These are phyloP conservation scores for Zangia roseola DNA, from an alignment of 768 basidiomycete genomes.

Conservation along the genomic window DNA sequence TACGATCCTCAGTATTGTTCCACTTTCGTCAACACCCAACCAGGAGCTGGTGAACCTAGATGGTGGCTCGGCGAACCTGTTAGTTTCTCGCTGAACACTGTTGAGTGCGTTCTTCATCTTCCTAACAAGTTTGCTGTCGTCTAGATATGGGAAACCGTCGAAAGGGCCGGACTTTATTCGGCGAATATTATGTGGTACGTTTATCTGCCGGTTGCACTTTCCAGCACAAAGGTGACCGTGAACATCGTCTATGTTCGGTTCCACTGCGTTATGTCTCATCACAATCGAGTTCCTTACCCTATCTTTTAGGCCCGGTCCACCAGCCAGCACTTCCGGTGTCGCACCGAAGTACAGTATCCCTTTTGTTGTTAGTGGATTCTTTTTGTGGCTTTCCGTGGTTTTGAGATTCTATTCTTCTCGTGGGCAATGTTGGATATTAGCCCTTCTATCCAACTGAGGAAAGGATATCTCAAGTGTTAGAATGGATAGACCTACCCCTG, in stretches of 20 bases:
- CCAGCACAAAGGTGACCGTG: not conserved
- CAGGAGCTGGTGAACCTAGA: constrained; percentile 53
- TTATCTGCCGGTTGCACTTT: no score
- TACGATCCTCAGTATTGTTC: constrained; percentile 62
- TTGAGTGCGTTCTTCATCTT: not conserved
- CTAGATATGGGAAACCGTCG: constrained; percentile 88
- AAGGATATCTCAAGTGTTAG: constrained; percentile 69
- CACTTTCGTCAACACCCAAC: constrained; percentile 66
- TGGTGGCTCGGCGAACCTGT: constrained; percentile 94
- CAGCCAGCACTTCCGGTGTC: constrained; percentile 8
- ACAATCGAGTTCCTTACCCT: not conserved
- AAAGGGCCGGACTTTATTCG: constrained; percentile 65
- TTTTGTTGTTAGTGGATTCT: constrained; percentile 12
- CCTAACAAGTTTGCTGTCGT: not conserved
- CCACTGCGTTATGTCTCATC: not conserved
- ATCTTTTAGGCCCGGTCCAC: constrained; percentile 15
- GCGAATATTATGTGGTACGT: constrained; percentile 89
- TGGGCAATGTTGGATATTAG: not conserved
- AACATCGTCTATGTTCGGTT: not conserved
- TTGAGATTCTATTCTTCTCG: not conserved
- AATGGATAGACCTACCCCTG: constrained; percentile 68
- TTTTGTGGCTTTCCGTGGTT: not conserved
- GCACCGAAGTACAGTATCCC: constrained; percentile 12
- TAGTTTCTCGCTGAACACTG: constrained; percentile 13
- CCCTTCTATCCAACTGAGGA: constrained; percentile 24